Conservation (phyloP, 805 yeast species). For the Ascoidea asiatica region DNA sequence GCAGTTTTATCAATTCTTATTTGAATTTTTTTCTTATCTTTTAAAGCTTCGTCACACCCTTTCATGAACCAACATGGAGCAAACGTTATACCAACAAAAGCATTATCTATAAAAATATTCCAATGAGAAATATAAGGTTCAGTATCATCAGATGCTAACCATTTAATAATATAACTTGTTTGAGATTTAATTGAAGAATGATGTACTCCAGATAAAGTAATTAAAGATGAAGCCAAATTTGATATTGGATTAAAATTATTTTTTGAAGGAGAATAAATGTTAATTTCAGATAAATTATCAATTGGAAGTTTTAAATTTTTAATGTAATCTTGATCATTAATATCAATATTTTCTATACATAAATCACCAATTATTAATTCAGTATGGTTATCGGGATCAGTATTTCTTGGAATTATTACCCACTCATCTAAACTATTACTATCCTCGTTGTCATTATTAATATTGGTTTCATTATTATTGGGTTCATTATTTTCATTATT, state of each 20-base stretch:
- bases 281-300: conserved; percentile 3
- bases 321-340: too few relatives aligned
- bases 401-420: conserved; percentile 14
- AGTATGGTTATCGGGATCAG: conserved; percentile 3
- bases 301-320: not conserved
- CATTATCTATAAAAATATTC: conserved; percentile 18
- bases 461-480: not conserved
- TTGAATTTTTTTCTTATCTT: too few relatives aligned
- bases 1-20: not conserved
- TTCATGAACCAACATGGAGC: conserved; percentile 8
- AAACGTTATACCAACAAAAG: conserved; percentile 16
- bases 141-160: conserved; percentile 12
- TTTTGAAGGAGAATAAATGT: conserved; percentile 4
- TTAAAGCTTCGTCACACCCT: not conserved
- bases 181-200: conserved; percentile 2
- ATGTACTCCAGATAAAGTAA: not conserved
- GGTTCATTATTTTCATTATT: not conserved
- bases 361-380: not conserved
- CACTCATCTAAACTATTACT: conserved; percentile 10
- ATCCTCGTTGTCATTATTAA: not conserved
- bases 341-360: not conserved
- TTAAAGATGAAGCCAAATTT: not conserved
- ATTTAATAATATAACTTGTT: conserved; percentile 12
- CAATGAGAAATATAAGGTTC: conserved; percentile 15
- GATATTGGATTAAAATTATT: conserved; percentile 1